Base-by-base conservation (phyloP, 768 basidiomycete genomes). In the Mycena sanguinolenta region DNA sequence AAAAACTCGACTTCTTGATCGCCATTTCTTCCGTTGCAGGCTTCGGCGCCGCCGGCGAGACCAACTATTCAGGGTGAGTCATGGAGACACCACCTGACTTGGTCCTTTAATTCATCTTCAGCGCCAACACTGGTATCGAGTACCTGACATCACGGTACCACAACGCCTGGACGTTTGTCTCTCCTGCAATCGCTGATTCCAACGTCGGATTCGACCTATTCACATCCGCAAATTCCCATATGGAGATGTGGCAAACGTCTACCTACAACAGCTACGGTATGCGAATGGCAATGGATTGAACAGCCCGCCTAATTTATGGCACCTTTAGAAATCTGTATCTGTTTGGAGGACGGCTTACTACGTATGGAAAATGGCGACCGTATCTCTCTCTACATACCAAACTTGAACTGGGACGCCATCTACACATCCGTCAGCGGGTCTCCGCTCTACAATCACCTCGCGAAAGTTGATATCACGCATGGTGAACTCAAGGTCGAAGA, bases 31-130 rank as follows among this genome's bases (percentile, higher is more conserved):
- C 82, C 1, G 77, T 81, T 5, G 67, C 79, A 5, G 70, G 54
- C 17, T 81, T 82, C 70, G 84, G 84, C 16, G 77, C 70, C 59
- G 73, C 75, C 21, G 84, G 83, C 3, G 83, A 84, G 70, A 78
- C 82, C 0, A 84, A 83, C 62, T 84, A 84, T 70, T 76, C 80
- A 12, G 75, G 76, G 80, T 82, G 52, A 68, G 71, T 17, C 4
- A n/a, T 30, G n/a, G n/a, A n/a, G n/a, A n/a, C 32, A n/a, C 32
- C 23, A 28, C 9, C 49, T 46, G 36, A 32, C 8, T 25, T 23
- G n/a, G n/a, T n/a, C n/a, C n/a, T n/a, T n/a, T n/a, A n/a, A n/a
- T 52, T n/a, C 57, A n/a, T 46, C 19, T 55, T 23, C 54, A 83
- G 81, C 59, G 82, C 80, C 5, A 82, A 82, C 60, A 79, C 82